Evolutionary conservation across 1,284 basidiomycete species (phyloP), one percentile per base, ranked within the genome.

Genomic region (Calocybe gambosa): DNA sequence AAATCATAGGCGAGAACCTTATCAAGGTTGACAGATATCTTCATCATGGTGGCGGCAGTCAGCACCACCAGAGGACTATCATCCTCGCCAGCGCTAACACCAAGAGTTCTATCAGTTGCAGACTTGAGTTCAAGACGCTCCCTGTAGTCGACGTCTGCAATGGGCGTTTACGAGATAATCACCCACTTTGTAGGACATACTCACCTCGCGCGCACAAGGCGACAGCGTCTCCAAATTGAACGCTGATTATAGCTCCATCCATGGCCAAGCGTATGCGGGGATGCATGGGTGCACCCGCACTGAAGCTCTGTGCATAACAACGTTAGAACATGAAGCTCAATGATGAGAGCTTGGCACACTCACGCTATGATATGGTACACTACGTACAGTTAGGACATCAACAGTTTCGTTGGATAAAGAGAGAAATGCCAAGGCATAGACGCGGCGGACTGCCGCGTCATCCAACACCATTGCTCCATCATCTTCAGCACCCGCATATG

Each of bases 181-280:
- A 39, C 18, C 2, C 21, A 8, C 26, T 20, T 40, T 4, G 37
- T 23, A 13, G n/a, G 43, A 18, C 15, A 23, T 7, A 50, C 65
- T 9, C 55, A 84, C 85, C 75, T 67, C 75, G 71, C 39, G 82
- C 74, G 59, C 82, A 83, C 9, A 89, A 64, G 5, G 82, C 79
- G n/a, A 88, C 76, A 1, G 84, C 80, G 61, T 89, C 85, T 13
- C 85, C 84, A 54, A 88, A 89, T 54, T 87, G 78, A 5, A 88
- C 73, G 42, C 74, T 71, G 26, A 81, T 65, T 6, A 86, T 56
- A 23, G 72, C 66, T 21, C 82, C 84, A 16, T 68, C 72, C 10
- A 70, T 65, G 21, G 87, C 63, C 13, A 82, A 67, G 45, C 77
- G 75, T 46, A 89, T 70, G 42, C 80, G 73, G 28, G 86, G 84